Evolutionary conservation across 352 stramenopile genomes (phyloP).

Genomic region (Blastocystis sp.): DNA sequence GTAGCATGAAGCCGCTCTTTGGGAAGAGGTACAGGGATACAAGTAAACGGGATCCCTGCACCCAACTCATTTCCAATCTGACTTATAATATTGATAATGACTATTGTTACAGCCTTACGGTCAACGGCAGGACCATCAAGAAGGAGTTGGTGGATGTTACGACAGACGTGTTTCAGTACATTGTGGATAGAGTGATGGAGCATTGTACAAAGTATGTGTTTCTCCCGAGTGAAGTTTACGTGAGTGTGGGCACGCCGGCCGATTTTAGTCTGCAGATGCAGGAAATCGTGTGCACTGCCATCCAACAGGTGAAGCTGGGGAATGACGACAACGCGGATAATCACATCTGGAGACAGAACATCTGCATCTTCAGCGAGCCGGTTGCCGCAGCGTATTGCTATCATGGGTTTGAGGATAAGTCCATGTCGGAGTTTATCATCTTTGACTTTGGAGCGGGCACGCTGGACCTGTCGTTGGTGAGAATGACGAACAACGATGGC

Average conservation of each 20-base stretch:
- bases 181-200: not conserved
- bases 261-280: not conserved
- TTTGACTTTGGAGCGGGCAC: constrained; percentile 78
- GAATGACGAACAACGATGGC: not conserved
- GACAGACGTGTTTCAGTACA: not conserved
- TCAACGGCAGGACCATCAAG: not conserved
- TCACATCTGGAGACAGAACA: too few species aligned
- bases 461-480: constrained; percentile 75
- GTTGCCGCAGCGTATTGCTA: not conserved
- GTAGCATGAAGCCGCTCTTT: too few species aligned
- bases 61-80: not conserved
- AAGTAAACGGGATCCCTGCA: too few species aligned
- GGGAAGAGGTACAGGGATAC: too few species aligned
- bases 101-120: not conserved
- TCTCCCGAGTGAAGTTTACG: too few species aligned
- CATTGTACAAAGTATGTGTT: too few species aligned
- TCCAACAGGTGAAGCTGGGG: too few species aligned
- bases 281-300: too few species aligned
- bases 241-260: not conserved
- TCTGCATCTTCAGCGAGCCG: not conserved
- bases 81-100: not conserved
- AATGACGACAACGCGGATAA: too few species aligned
- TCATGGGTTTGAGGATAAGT: not conserved
- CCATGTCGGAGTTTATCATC: constrained; percentile 52
- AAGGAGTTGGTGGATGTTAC: not conserved